Base-by-base conservation (phyloP, 768 basidiomycete species). In the Russula dissimulans region DNA sequence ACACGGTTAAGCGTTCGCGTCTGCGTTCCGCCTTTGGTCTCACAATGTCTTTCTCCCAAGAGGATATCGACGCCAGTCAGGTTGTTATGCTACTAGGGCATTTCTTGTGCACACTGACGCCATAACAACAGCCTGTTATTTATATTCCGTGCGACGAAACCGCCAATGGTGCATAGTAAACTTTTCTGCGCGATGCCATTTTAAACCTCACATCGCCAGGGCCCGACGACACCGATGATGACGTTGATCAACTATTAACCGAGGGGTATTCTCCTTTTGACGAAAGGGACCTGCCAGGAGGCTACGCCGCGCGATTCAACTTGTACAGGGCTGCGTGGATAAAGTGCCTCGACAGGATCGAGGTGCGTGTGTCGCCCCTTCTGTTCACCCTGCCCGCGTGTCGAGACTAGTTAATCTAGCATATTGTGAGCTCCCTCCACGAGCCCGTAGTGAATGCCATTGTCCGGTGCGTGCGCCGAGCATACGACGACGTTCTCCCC, bases 401-500 rank as follows among this genome's bases (percentile, higher is more conserved):
- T 49, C 26, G 46, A 60, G 11, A 7, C 38, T 39, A 6, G 29
- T 11, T 26, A 36, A 45, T 52, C 15, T 43, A 66, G 65, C 48
- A 61, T 48, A 58, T 66, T 26, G 36, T 62, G 36, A 51, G 31
- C 26, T 42, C 54, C 15, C 38, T 66, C 10, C 46, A 66, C 42
- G 56, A 60, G 18, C 64, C 60, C 22, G 41, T 59, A 4, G 50
- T 56, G 41, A 51, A 65, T 36, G 47, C 61, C 10, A 62, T 66
- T 15, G 57, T 66, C 7, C 55, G 47, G 15, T 47, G 53, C 29
- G 56, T 67, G 42, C 56, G 64, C 17, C 50, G 59, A 17, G 66
- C 66, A 34, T 66, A 67, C 17, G 58, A 65, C 12, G 55, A 61
- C 42, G 50, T 59, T 17, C 59, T 67, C 2, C 62, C 66, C 15